These are phyloP conservation scores for Lactifluus hygrophoroides DNA, from an alignment of 768 basidiomycete species.

Conservation along the genomic window DNA sequence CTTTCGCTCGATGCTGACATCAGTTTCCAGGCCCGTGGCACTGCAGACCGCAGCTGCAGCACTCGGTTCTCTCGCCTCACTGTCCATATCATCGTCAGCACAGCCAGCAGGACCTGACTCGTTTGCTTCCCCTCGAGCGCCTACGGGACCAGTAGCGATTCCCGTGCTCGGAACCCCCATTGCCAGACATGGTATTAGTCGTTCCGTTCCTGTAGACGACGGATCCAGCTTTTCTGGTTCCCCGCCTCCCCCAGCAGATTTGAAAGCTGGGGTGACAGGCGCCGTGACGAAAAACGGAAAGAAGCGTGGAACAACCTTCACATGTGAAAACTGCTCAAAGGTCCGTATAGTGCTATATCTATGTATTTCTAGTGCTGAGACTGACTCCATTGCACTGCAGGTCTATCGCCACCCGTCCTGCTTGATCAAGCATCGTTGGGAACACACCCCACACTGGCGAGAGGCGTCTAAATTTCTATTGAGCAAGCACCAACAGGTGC, in stretches of 20 bases:
- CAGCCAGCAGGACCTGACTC: slow-evolving; percentile 22
- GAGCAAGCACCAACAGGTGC: slow-evolving; percentile 96
- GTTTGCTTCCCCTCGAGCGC: slow-evolving; percentile 19
- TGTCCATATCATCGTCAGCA: slow-evolving; percentile 33
- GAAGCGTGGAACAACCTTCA: slow-evolving; percentile 80
- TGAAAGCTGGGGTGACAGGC: slow-evolving; percentile 21
- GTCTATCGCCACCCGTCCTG: slow-evolving; percentile 90
- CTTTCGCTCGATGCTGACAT: not conserved
- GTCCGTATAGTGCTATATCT: slow-evolving; percentile 32
- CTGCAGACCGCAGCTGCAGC: slow-evolving; percentile 32
- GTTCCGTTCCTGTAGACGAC: slow-evolving; percentile 20
- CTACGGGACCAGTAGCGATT: slow-evolving; percentile 15
- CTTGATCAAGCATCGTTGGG: slow-evolving; percentile 97
- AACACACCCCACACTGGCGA: slow-evolving; percentile 94
- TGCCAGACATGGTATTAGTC: not conserved
- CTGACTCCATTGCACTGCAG: slow-evolving; percentile 29
- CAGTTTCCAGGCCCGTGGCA: slow-evolving; percentile 27
- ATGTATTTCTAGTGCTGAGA: not conserved
- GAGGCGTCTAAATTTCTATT: slow-evolving; percentile 85
- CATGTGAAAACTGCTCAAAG: slow-evolving; percentile 94
- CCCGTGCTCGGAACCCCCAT: not conserved
- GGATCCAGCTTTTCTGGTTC: slow-evolving; percentile 17
- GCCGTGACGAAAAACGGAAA: slow-evolving; percentile 39
- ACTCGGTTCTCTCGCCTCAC: slow-evolving; percentile 34
- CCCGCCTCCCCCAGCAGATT: slow-evolving; percentile 13